Conservation (phyloP, 176 grass and related monocot genomes). For the Thalia dealbata region DNA sequence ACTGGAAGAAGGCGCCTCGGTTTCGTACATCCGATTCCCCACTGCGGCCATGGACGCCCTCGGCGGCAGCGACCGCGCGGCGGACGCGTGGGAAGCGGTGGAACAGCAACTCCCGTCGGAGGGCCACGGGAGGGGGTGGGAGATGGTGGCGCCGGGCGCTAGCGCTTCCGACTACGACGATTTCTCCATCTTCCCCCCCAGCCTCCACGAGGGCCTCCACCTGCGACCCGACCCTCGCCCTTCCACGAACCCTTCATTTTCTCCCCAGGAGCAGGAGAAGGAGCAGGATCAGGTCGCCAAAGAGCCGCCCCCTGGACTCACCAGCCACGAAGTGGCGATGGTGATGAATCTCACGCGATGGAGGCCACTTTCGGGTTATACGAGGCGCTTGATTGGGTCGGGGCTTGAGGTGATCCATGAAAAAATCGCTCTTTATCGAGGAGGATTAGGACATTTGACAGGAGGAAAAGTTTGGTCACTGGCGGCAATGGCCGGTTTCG, state of each 20-base stretch:
- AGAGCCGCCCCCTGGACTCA: constrained; percentile 12
- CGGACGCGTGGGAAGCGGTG: constrained; percentile 11
- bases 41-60: neutral
- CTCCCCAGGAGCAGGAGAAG: neutral
- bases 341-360: constrained; percentile 5
- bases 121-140: constrained; percentile 8
- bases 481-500: constrained; percentile 19
- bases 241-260: neutral
- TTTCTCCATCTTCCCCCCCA: constrained; percentile 31
- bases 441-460: neutral
- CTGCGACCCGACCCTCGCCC: constrained; percentile 11
- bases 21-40: too few species aligned
- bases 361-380: constrained; percentile 13
- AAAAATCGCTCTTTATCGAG: constrained; percentile 14
- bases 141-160: constrained; percentile 1
- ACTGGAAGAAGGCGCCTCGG: too few species aligned
- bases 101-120: neutral
- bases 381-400: constrained; percentile 21
- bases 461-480: constrained; percentile 30
- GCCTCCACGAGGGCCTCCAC: constrained; percentile 31
- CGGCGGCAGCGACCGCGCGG: neutral
- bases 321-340: neutral
- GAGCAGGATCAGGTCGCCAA: neutral
- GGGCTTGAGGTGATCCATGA: constrained; percentile 28
- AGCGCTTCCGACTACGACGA: constrained; percentile 15